Percentiles rank a stretch among this genome's conserved stretches.
Evolutionary conservation across 1,284 basidiomycete genomes (phyloP).

Genomic region (Ceratobasidium sp.): DNA sequence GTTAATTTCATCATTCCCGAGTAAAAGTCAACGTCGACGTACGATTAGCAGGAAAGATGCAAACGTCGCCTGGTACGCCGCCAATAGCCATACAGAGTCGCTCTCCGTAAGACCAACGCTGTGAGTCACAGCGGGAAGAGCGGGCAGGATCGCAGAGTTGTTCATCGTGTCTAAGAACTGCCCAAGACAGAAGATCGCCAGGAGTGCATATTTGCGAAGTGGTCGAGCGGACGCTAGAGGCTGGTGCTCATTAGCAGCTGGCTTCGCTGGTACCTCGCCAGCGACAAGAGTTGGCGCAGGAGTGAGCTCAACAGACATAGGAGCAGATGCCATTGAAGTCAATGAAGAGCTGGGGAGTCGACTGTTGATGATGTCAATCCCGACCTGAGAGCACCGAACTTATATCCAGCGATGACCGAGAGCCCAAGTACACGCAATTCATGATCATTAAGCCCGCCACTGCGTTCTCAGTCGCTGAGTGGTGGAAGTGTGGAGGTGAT

Average conservation of each 20-base stretch:
- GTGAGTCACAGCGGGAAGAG: slow-evolving; percentile 58
- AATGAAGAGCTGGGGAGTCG: too few relatives aligned
- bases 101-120: slow-evolving; percentile 49
- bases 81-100: slow-evolving; percentile 44
- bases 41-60: slow-evolving; percentile 44
- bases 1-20: slow-evolving; percentile 23
- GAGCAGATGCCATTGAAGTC: slow-evolving; percentile 30
- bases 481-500: too few relatives aligned
- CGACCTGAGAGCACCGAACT: too few relatives aligned
- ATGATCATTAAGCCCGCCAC: too few relatives aligned
- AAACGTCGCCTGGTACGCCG: slow-evolving; percentile 40
- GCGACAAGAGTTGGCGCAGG: slow-evolving; percentile 31
- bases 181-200: slow-evolving; percentile 62
- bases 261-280: not conserved
- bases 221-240: slow-evolving; percentile 33
- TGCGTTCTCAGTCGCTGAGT: too few relatives aligned
- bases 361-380: too few relatives aligned
- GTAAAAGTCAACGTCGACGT: not conserved
- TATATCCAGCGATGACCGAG: too few relatives aligned
- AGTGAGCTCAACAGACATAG: slow-evolving; percentile 28
- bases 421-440: too few relatives aligned
- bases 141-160: slow-evolving; percentile 64
- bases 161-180: slow-evolving; percentile 66
- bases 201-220: slow-evolving; percentile 56
- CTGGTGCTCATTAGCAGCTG: not conserved